Conservation (phyloP, 306 rosid genomes). For the Citrullus amarus region DNA sequence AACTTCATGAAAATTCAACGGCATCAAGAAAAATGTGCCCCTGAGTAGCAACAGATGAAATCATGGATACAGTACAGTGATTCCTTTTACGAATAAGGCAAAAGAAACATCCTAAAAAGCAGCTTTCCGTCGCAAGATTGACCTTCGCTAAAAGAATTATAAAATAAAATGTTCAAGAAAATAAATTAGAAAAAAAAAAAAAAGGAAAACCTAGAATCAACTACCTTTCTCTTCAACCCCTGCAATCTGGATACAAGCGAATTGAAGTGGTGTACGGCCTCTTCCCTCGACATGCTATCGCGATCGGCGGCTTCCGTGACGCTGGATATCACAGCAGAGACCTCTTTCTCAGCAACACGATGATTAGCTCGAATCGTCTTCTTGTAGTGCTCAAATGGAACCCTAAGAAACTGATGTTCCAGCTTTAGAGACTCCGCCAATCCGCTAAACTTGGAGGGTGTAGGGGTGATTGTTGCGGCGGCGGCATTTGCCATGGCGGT, state of each 20-base stretch:
- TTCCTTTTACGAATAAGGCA: not conserved
- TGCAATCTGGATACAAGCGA: constrained; percentile 79
- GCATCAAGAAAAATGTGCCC: not conserved
- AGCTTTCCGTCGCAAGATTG: not conserved
- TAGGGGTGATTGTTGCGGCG: constrained; percentile 8
- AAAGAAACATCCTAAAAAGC: not conserved
- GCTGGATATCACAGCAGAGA: constrained; percentile 61
- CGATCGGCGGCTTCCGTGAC: constrained; percentile 42
- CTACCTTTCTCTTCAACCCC: constrained; percentile 82
- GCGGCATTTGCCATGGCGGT: constrained; percentile 16
- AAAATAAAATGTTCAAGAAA: not conserved
- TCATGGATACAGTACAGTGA: not conserved
- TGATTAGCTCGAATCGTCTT: constrained; percentile 87
- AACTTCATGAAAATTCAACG: too few relatives aligned
- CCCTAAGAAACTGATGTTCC: constrained; percentile 89
- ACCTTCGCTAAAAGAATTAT: not conserved
- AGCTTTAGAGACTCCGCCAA: constrained; percentile 65
- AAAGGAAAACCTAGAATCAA: constrained; percentile 13
- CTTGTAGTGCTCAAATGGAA: constrained; percentile 97
- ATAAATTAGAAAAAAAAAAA: not conserved
- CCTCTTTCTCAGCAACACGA: constrained; percentile 71
- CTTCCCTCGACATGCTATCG: constrained; percentile 34
- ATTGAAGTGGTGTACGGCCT: constrained; percentile 62
- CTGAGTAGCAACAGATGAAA: not conserved
- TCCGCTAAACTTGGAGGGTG: constrained; percentile 35